Conservation (phyloP, 345 rosid genomes). For the Triadica sebifera region DNA sequence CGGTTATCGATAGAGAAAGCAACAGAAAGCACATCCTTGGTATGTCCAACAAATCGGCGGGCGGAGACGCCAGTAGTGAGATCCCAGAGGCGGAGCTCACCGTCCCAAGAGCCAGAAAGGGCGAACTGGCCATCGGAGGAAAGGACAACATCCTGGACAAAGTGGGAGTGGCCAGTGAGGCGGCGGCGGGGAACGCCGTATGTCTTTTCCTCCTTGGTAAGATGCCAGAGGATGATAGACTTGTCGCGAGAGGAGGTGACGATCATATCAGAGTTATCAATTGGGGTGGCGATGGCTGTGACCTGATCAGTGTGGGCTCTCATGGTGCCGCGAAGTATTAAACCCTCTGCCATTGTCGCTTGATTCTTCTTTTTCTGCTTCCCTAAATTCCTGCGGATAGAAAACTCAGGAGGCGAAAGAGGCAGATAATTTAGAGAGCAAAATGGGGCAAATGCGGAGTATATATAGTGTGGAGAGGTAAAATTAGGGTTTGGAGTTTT, state of each 20-base stretch:
- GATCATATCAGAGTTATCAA: slow-evolving; percentile 87
- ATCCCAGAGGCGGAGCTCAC: slow-evolving; percentile 99
- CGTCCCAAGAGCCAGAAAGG: slow-evolving; percentile 96
- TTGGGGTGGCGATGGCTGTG: slow-evolving; percentile 89
- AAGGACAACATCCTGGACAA: slow-evolving; percentile 91
- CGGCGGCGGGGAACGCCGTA: slow-evolving; percentile 86
- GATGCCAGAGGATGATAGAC: slow-evolving; percentile 86
- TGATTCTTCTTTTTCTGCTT: neutral
- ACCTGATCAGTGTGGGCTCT: slow-evolving; percentile 94
- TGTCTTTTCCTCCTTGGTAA: slow-evolving; percentile 80
- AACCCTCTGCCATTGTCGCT: slow-evolving; percentile 59
- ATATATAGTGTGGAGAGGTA: neutral
- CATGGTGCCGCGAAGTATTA: slow-evolving; percentile 84
- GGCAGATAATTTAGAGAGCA: neutral
- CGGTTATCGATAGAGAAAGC: slow-evolving; percentile 96
- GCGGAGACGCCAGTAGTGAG: slow-evolving; percentile 68
- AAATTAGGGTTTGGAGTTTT: slow-evolving; percentile 11
- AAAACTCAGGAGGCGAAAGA: too few relatives aligned
- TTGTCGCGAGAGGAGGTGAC: slow-evolving; percentile 96
- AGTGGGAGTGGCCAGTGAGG: slow-evolving; percentile 93
- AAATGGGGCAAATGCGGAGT: neutral
- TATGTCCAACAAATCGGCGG: slow-evolving; percentile 92
- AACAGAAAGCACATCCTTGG: slow-evolving; percentile 90
- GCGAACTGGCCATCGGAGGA: slow-evolving; percentile 97
- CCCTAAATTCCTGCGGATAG: neutral